Percentiles rank a stretch among this genome's conserved stretches.
These are phyloP conservation scores for Solanum ossicruentum DNA, from an alignment of 257 asterid genomes.

Conservation along the genomic window DNA sequence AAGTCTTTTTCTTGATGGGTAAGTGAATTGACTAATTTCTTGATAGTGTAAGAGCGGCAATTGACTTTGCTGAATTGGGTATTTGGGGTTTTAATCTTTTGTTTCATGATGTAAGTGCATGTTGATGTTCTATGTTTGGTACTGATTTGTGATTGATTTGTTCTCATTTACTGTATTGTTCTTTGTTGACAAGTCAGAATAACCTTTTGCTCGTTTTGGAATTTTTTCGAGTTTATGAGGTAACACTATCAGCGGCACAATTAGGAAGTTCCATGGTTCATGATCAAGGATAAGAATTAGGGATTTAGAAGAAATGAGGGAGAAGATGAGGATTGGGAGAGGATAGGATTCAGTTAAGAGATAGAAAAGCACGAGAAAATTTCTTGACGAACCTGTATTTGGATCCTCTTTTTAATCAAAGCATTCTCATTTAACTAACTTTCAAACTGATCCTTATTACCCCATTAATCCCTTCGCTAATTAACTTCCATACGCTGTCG, in stretches of 20 bases:
- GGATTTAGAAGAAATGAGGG: not conserved
- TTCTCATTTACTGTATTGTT: not conserved
- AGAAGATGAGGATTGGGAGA: not conserved
- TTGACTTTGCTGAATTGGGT: not conserved
- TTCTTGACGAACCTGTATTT: not conserved
- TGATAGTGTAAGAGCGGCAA: not conserved
- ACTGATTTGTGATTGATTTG: not conserved
- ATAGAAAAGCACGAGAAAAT: not conserved
- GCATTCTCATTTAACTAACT: not conserved
- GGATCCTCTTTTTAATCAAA: not conserved
- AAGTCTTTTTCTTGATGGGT: not conserved
- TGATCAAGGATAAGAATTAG: not conserved
- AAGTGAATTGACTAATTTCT: not conserved
- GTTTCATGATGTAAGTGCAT: not conserved
- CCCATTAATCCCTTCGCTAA: not conserved
- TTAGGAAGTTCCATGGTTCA: not conserved
- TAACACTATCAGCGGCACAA: not conserved
- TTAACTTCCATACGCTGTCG: not conserved
- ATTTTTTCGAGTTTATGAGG: not conserved
- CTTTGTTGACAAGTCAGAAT: not conserved
- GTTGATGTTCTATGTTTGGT: not conserved
- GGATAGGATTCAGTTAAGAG: not conserved
- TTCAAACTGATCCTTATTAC: not conserved
- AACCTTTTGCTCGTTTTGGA: not conserved
- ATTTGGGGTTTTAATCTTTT: not conserved